Percentiles rank a stretch among this genome's conserved stretches.
These are phyloP conservation scores for Kondoa malvinella DNA, from an alignment of 768 basidiomycete genomes.

Conservation along the genomic window DNA sequence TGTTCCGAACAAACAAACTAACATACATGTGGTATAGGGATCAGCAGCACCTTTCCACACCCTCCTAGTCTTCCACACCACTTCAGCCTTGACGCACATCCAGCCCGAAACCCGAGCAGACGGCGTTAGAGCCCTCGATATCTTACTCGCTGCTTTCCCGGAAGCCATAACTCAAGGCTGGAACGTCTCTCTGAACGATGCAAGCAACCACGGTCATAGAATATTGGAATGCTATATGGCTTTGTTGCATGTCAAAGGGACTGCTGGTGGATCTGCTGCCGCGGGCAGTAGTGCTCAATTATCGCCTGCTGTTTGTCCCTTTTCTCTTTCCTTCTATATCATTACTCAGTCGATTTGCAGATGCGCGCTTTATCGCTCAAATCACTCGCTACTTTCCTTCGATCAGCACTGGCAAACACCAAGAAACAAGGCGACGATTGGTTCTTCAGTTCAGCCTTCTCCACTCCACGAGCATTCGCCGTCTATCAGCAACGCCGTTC, in stretches of 20 bases:
- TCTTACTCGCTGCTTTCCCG: slow-evolving; percentile 56
- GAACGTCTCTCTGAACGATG: slow-evolving; percentile 25
- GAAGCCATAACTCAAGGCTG: slow-evolving; percentile 51
- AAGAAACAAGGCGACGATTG: not conserved
- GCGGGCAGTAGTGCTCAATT: not conserved
- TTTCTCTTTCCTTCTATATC: not conserved
- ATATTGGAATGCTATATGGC: not conserved
- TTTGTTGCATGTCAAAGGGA: not conserved
- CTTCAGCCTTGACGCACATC: slow-evolving; percentile 85
- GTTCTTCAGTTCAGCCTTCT: not conserved
- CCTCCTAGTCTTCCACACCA: slow-evolving; percentile 59
- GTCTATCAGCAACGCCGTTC: no score
- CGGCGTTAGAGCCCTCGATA: slow-evolving; percentile 58
- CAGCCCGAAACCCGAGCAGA: slow-evolving; percentile 89
- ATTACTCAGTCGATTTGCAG: not conserved
- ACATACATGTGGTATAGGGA: no score
- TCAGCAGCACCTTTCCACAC: slow-evolving; percentile 9
- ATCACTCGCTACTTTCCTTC: not conserved
- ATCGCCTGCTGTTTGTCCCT: not conserved
- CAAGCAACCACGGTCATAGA: not conserved
- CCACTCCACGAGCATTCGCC: not conserved
- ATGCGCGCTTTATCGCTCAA: not conserved
- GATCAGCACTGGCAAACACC: not conserved
- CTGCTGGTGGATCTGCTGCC: not conserved
- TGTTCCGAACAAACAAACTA: no score